Evolutionary conservation across 2,329 filamentous ascomycete genomes (phyloP).

Genomic region (Macroventuria anomochaeta): DNA sequence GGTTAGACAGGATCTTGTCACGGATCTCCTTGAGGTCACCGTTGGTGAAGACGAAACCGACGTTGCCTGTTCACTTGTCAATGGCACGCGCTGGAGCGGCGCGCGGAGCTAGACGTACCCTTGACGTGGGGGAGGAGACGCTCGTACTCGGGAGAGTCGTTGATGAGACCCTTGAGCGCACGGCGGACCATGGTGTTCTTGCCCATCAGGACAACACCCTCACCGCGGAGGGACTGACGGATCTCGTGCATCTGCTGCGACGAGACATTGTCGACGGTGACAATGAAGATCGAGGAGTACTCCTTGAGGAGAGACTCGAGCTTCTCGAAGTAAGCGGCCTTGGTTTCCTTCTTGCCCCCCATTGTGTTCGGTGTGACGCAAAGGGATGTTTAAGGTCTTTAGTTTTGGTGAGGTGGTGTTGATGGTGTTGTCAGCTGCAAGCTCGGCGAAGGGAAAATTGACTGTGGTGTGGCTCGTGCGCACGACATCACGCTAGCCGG

Average conservation of each 20-base stretch:
- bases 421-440: slow-evolving; percentile 26
- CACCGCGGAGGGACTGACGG: slow-evolving; percentile 83
- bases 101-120: slow-evolving; percentile 56
- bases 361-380: slow-evolving; percentile 91
- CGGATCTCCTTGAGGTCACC: slow-evolving; percentile 88
- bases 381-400: slow-evolving; percentile 97
- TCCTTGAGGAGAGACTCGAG: slow-evolving; percentile 96
- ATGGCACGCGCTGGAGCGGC: slow-evolving; percentile 9
- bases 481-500: slow-evolving; percentile 22
- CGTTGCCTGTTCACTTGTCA: slow-evolving; percentile 68
- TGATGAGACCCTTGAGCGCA: slow-evolving; percentile 92
- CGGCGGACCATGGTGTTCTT: slow-evolving; percentile 99
- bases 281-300: slow-evolving; percentile 98
- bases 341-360: slow-evolving; percentile 96
- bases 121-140: slow-evolving; percentile 93
- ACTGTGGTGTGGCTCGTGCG: slow-evolving; percentile 33
- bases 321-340: slow-evolving; percentile 99
- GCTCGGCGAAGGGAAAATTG: slow-evolving; percentile 29
- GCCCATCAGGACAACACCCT: slow-evolving; percentile 97
- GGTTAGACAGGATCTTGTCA: slow-evolving; percentile 94
- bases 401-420: slow-evolving; percentile 36
- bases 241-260: slow-evolving; percentile 99
- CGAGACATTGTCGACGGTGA: slow-evolving; percentile 93
- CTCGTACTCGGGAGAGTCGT: slow-evolving; percentile 95
- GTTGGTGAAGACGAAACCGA: slow-evolving; percentile 99